phyloP scores from a whole-genome alignment of 139 green algal genomes.

The Volvox africanus region DNA sequence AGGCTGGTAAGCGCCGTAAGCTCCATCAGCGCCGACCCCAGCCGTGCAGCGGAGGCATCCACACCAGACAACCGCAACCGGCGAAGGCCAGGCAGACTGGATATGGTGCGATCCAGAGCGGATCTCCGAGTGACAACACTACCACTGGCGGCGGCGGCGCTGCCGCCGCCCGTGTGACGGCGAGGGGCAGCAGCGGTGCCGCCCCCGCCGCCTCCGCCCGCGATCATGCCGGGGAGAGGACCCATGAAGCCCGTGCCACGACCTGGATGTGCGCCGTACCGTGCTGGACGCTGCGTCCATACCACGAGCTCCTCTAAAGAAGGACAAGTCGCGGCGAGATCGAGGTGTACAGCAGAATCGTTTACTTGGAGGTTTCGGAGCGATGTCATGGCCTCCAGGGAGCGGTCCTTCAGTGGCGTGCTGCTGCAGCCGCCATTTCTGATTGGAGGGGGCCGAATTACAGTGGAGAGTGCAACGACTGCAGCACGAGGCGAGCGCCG shows the following conservation, averaged over 20 bases:
- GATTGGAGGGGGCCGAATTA: no score
- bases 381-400: not conserved
- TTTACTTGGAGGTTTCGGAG: slow-evolving; percentile 33
- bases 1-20: slow-evolving; percentile 24
- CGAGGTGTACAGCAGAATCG: slow-evolving; percentile 1
- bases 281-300: not conserved
- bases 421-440: not conserved
- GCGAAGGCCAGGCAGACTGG: not conserved
- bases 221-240: not conserved
- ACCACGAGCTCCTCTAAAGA: slow-evolving; percentile 35
- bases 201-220: not conserved
- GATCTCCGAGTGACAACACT: not conserved
- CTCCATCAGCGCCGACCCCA: slow-evolving; percentile 24
- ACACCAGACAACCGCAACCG: not conserved
- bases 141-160: not conserved
- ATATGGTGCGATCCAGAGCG: not conserved
- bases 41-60: slow-evolving; percentile 18
- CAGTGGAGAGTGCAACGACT: not conserved
- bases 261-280: not conserved
- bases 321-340: slow-evolving; percentile 17
- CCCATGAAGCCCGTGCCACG: not conserved
- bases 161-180: not conserved
- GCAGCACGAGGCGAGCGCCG: not conserved
- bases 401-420: not conserved
- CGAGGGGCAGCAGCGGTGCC: not conserved